These are phyloP conservation scores for Aspergillus viridinutans DNA, from an alignment of 2,329 filamentous ascomycete species.

Conservation along the genomic window DNA sequence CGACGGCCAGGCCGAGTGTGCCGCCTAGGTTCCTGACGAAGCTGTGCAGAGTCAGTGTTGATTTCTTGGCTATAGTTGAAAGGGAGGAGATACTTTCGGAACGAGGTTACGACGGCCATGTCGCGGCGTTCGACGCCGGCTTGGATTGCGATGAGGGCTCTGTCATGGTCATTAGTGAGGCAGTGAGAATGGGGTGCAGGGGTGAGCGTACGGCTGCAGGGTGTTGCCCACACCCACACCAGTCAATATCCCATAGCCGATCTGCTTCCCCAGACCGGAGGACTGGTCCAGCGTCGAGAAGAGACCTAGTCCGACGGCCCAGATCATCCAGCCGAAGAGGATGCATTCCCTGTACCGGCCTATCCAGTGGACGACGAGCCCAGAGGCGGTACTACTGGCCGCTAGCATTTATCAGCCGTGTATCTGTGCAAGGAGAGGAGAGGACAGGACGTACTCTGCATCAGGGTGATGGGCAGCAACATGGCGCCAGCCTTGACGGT, in stretches of 20 bases:
- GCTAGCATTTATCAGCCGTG: constrained; percentile 33
- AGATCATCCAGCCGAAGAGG: constrained; percentile 50
- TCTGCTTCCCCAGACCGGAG: constrained; percentile 50
- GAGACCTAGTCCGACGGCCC: constrained; percentile 51
- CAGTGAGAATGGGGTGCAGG: not conserved
- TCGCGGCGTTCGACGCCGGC: constrained; percentile 37
- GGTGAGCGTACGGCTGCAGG: constrained; percentile 40
- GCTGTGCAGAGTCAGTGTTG: constrained; percentile 16
- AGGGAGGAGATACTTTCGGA: constrained; percentile 26
- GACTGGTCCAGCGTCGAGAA: constrained; percentile 50
- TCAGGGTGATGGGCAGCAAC: constrained; percentile 47
- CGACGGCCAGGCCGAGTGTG: constrained; percentile 38
- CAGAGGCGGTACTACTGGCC: constrained; percentile 48
- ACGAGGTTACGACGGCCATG: constrained; percentile 40
- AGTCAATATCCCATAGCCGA: constrained; percentile 53
- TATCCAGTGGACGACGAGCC: constrained; percentile 50
- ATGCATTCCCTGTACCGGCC: constrained; percentile 54
- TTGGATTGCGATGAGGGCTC: constrained; percentile 36
- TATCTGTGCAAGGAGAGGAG: no score
- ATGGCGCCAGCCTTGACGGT: constrained; percentile 48
- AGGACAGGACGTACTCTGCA: constrained; percentile 34
- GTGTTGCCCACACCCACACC: constrained; percentile 52
- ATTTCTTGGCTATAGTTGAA: not conserved
- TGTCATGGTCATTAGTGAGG: not conserved
- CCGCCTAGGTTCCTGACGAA: constrained; percentile 42